Evolutionary conservation across 768 basidiomycete genomes (phyloP), one percentile per base, ranked within the genome.

Genomic region (Galerina marginata): DNA sequence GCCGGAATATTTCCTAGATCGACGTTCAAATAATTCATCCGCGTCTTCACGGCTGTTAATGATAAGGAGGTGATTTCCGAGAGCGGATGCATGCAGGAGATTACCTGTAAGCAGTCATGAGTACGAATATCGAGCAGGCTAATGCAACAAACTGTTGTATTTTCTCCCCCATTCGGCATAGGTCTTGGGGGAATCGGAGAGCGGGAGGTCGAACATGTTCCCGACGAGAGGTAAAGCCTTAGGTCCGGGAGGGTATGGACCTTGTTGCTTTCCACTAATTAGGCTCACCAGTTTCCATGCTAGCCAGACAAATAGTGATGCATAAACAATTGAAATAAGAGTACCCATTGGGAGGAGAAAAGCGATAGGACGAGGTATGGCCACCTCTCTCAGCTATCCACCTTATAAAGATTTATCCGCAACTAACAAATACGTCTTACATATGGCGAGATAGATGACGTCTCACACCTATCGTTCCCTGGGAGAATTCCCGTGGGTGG

Each of bases 111-210:
- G 33, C 44, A 9, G 2, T 29, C 4, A 29, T 38, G 7, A 54
- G 33, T 3, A 6, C 45, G 5, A 15, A 36, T n/a, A 39, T 7
- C 4, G 9, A 9, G n/a, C 11, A 42, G n/a, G 16, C 2, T 9
- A n/a, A 39, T 33, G 15, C 9, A 2, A 52, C 48, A 5, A 29
- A 61, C 60, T 61, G 9, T 56, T 36, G 37, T 61, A 61, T 40
- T 39, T 50, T 48, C 33, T 61, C 9, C 54, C 54, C 60, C 60
- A 61, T 37, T 61, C 54, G n/a, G 51, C n/a, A 16, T 61, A 51
- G 1, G 20, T 49, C n/a, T 45, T n/a, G 5, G 48, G 33, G 4
- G 59, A 14, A 14, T 36, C 11, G 6, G 15, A 11, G 2, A 29
- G n/a, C 14, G 59, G 59, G 5, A 61, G 39, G 26, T 61, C 60